Evolutionary conservation across 352 stramenopile genomes (phyloP).

Genomic region (Pythium plurisporium): DNA sequence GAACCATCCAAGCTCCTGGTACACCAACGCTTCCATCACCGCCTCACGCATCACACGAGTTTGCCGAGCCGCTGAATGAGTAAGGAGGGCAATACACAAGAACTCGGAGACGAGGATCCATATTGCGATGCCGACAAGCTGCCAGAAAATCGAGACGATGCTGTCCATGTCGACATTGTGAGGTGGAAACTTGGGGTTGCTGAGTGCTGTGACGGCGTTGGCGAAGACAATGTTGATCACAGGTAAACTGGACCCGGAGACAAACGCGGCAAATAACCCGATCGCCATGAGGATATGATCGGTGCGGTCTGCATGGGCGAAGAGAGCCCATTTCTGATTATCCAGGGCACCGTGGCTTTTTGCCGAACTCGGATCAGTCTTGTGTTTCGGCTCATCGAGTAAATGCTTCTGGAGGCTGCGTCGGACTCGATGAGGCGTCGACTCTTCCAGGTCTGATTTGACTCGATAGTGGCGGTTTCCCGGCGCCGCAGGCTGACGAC

Average conservation of each 20-base stretch:
- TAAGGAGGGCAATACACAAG: slow-evolving; percentile 19
- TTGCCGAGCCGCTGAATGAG: slow-evolving; percentile 18
- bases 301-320: slow-evolving; percentile 20
- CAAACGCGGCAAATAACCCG: slow-evolving; percentile 18
- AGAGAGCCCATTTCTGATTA: slow-evolving; percentile 16
- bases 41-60: slow-evolving; percentile 22
- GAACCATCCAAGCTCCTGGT: slow-evolving; percentile 15
- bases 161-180: slow-evolving; percentile 24
- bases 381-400: slow-evolving; percentile 6
- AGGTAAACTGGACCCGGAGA: slow-evolving; percentile 18
- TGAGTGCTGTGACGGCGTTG: slow-evolving; percentile 21
- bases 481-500: not conserved
- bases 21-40: slow-evolving; percentile 19
- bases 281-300: slow-evolving; percentile 20
- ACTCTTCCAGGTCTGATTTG: not conserved
- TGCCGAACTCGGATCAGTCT: not conserved
- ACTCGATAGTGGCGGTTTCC: not conserved
- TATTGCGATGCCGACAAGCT: slow-evolving; percentile 20
- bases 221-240: slow-evolving; percentile 23
- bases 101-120: slow-evolving; percentile 24
- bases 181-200: slow-evolving; percentile 11
- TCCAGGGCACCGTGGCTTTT: not conserved
- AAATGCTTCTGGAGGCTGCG: slow-evolving; percentile 12
- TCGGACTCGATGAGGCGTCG: not conserved
- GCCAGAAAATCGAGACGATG: slow-evolving; percentile 14